Base-by-base conservation (phyloP, 352 stramenopile species). In the Phytophthora pinifolia region DNA sequence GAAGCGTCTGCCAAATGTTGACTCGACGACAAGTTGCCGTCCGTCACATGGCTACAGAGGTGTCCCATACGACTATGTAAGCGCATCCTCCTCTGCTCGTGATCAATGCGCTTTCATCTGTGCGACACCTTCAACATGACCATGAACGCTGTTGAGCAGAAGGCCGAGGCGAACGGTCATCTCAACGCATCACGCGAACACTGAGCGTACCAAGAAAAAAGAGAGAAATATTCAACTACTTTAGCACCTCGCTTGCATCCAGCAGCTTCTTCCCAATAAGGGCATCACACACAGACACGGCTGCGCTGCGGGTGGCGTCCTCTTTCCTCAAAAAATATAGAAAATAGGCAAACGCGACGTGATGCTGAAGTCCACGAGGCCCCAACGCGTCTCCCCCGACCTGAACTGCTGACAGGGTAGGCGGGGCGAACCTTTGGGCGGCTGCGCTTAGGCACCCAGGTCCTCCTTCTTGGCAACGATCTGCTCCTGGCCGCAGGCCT, bases 391-490 rank as follows among this genome's bases (percentile, higher is more conserved):
- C 25, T 72, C 41, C 49, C 59, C 54, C 25, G 27, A 20, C 37
- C 33, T 4, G 9, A 49, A 50, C 9, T 35, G 30, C 47, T 27
- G 18, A 46, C 12, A 37, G 9, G 9, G 10, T 17, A 30, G 46
- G 8, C 47, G 51, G 47, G 47, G 44, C 38, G 30, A 64, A 61
- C 51, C 61, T 58, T 57, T 20, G 25, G 25, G 25, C 25, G 25
- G 25, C 37, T 46, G 17, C 49, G 52, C 46, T 83, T 84, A 86
- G 18, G 64, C 63, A 41, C 52, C 66, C 46, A 79, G 75, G 80
- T 94, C 85, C 72, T 98, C 92, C 88, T 98, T 98, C 93, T 99
- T 99, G 53, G 89, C 83, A 75, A 99, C 89, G 67, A 99, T 94
- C 83, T 99, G 95, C 84, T 99, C 96, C 72, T 92, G 97, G 67